Conservation (phyloP, 371 early-diverging fungal genomes). For the Dichotomocladium elegans region DNA sequence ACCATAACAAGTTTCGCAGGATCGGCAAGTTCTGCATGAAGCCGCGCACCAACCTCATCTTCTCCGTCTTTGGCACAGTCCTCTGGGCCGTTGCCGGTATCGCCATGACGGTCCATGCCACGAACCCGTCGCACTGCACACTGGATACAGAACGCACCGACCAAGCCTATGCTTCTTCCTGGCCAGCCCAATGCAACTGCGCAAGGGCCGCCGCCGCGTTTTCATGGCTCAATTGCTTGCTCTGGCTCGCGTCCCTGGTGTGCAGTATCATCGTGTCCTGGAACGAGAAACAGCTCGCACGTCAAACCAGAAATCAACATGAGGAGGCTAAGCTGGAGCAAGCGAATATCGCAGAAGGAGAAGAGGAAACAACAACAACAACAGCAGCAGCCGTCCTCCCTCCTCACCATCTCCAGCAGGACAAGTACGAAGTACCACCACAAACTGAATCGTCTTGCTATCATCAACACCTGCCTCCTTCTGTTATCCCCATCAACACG, state of each 20-base stretch:
- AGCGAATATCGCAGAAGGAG: neutral
- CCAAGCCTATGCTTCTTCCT: constrained; percentile 18
- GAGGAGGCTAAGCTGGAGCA: constrained; percentile 1
- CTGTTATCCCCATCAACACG: neutral
- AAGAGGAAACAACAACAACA: neutral
- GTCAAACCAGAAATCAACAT: constrained; percentile 32
- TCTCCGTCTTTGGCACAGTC: constrained; percentile 24
- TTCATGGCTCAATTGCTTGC: constrained; percentile 41
- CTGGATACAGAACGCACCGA: constrained; percentile 16
- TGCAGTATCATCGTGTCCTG: constrained; percentile 30
- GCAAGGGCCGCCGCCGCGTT: constrained; percentile 41
- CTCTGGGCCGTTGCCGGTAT: constrained; percentile 38
- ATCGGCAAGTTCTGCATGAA: constrained; percentile 36
- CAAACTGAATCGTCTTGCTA: neutral
- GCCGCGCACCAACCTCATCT: constrained; percentile 34
- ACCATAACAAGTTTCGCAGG: constrained; percentile 22
- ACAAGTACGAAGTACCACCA: neutral
- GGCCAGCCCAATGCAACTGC: constrained; percentile 44
- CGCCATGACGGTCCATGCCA: constrained; percentile 33
- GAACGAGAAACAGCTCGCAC: constrained; percentile 37
- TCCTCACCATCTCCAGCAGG: neutral
- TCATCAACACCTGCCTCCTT: neutral
- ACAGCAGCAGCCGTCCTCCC: neutral
- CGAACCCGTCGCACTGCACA: constrained; percentile 20
- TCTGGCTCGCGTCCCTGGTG: constrained; percentile 30